phyloP scores from a whole-genome alignment of 1,139 yeast species.

The Hansenula lynferdii region DNA sequence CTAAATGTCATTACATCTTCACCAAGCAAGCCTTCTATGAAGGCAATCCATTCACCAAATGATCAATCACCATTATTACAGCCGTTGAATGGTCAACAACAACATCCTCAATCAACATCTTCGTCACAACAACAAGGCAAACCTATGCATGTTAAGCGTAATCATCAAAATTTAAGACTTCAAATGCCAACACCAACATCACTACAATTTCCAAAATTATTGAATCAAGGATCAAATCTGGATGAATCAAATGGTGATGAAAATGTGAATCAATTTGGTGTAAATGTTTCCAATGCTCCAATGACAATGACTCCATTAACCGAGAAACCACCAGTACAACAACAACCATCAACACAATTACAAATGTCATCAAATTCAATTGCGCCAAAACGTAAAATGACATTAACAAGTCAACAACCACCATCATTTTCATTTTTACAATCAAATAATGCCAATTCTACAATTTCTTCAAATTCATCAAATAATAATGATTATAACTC shows the following conservation, averaged over 20 bases:
- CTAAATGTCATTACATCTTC: constrained; percentile 13
- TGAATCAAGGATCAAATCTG: constrained; percentile 21
- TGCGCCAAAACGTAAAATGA: constrained; percentile 12
- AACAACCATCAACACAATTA: constrained; percentile 42
- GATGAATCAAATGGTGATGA: constrained; percentile 20
- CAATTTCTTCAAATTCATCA: constrained; percentile 17
- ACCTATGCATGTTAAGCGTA: constrained; percentile 42
- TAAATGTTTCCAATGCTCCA: constrained; percentile 46
- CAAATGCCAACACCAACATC: constrained; percentile 47
- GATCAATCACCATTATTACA: constrained; percentile 22
- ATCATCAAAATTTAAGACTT: constrained; percentile 36
- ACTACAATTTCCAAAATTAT: constrained; percentile 26
- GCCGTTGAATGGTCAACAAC: constrained; percentile 15
- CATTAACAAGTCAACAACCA: constrained; percentile 13
- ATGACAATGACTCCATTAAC: constrained; percentile 77
- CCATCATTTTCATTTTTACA: constrained; percentile 19
- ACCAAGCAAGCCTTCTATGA: constrained; percentile 21
- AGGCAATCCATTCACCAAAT: constrained; percentile 20
- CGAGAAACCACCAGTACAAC: constrained; percentile 59
- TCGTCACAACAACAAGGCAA: constrained; percentile 1
- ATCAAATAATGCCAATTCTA: constrained; percentile 14
- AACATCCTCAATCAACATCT: neutral
- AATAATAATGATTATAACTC: constrained; percentile 3
- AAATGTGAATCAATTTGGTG: constrained; percentile 62
- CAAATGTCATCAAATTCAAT: constrained; percentile 3